Evolutionary conservation across 1,139 yeast species (phyloP).

Genomic region (Nakaseomyces glabratus): DNA sequence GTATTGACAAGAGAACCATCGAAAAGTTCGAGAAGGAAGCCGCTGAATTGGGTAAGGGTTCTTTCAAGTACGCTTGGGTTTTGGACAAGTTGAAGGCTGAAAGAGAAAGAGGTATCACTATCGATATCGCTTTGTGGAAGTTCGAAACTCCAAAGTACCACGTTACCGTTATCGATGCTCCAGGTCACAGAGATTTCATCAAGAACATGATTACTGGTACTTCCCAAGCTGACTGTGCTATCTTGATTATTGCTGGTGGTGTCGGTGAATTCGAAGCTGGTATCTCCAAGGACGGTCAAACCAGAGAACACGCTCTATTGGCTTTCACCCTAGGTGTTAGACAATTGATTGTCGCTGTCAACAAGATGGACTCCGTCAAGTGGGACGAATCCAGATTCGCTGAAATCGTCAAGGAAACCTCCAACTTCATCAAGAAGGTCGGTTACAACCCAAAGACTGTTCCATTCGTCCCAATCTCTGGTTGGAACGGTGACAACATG

Average conservation of each 20-base stretch:
- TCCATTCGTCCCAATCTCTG: constrained; percentile 90
- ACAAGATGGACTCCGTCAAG: constrained; percentile 90
- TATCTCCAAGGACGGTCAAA: constrained; percentile 97
- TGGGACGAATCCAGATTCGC: constrained; percentile 76
- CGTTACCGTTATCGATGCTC: constrained; percentile 89
- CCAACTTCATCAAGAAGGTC: constrained; percentile 86
- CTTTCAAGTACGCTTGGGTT: constrained; percentile 98
- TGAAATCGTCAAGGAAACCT: constrained; percentile 75
- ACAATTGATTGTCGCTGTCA: constrained; percentile 81
- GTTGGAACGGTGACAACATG: constrained; percentile 95
- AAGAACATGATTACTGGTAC: constrained; percentile 92
- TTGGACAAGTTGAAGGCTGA: constrained; percentile 93
- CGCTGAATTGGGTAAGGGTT: constrained; percentile 96
- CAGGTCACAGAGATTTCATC: constrained; percentile 97
- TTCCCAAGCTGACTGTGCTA: constrained; percentile 95
- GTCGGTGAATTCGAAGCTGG: constrained; percentile 99
- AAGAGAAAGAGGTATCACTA: constrained; percentile 96
- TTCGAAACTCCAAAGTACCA: constrained; percentile 93
- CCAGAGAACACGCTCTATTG: constrained; percentile 95
- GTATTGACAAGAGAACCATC: constrained; percentile 95
- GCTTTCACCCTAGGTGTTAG: constrained; percentile 98
- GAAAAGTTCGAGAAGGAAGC: constrained; percentile 99
- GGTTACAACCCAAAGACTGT: constrained; percentile 90
- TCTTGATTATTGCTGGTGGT: constrained; percentile 93
- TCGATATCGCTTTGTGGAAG: constrained; percentile 91